These are phyloP conservation scores for Parasarocladium wereldwijsianum DNA, from an alignment of 2,329 filamentous ascomycete species.

Conservation along the genomic window DNA sequence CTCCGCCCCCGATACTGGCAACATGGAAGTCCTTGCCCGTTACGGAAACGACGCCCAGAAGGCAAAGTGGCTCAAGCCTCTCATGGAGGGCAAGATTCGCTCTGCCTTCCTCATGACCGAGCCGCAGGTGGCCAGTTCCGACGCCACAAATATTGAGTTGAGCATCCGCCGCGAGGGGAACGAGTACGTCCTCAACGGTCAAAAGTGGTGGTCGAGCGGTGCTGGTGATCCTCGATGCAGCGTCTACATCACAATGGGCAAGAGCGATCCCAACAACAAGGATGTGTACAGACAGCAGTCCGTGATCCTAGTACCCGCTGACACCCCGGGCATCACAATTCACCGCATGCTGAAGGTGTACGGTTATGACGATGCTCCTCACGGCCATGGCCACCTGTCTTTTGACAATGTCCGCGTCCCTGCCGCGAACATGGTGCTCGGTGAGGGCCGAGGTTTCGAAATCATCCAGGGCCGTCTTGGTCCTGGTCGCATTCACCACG, in stretches of 20 bases:
- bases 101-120: slow-evolving; percentile 93
- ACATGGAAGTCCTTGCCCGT: slow-evolving; percentile 90
- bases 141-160: slow-evolving; percentile 86
- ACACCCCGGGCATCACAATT: slow-evolving; percentile 75
- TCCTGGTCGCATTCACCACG: slow-evolving; percentile 92
- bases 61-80: slow-evolving; percentile 63
- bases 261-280: slow-evolving; percentile 61
- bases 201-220: slow-evolving; percentile 99
- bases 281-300: slow-evolving; percentile 84
- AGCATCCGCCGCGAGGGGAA: slow-evolving; percentile 71
- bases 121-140: slow-evolving; percentile 73
- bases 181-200: slow-evolving; percentile 79
- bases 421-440: slow-evolving; percentile 69
- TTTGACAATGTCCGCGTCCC: slow-evolving; percentile 89
- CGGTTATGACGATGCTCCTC: slow-evolving; percentile 95
- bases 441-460: slow-evolving; percentile 89
- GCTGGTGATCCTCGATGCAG: slow-evolving; percentile 85
- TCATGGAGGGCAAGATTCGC: slow-evolving; percentile 73
- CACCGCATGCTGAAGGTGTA: slow-evolving; percentile 89
- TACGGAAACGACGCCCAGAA: slow-evolving; percentile 82
- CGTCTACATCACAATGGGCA: slow-evolving; percentile 95
- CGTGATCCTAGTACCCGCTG: slow-evolving; percentile 74
- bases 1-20: slow-evolving; percentile 80
- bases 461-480: slow-evolving; percentile 96
- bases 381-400: slow-evolving; percentile 85